phyloP scores from a whole-genome alignment of 495 filamentous ascomycete genomes.

The Podospora didyma region DNA sequence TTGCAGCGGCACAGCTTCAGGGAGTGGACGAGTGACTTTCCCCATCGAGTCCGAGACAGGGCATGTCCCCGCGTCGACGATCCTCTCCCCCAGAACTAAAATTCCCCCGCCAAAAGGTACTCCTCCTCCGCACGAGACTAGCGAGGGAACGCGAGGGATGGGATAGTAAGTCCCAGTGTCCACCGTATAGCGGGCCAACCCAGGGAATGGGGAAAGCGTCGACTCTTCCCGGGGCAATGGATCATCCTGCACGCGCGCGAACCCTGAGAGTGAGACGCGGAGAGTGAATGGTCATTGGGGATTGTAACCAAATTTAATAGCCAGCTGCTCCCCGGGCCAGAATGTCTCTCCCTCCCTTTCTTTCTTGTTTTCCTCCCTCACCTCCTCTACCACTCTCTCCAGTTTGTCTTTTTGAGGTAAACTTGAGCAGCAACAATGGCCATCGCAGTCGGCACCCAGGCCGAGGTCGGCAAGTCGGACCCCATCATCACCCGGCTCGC shows the following conservation, averaged over 20 bases:
- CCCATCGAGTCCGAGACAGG: neutral
- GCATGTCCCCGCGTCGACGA: neutral
- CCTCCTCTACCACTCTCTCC: neutral
- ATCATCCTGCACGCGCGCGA: neutral
- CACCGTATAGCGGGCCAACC: too few species aligned
- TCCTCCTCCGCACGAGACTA: neutral
- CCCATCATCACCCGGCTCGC: slow-evolving; percentile 46
- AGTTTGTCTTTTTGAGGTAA: neutral
- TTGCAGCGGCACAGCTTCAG: too few species aligned
- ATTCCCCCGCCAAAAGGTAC: too few species aligned
- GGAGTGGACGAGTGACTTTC: neutral
- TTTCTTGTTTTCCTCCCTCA: neutral
- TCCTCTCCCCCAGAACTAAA: neutral
- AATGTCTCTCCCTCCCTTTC: neutral
- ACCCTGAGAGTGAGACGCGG: too few species aligned
- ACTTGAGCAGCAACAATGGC: slow-evolving; percentile 7
- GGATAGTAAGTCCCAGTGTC: too few species aligned
- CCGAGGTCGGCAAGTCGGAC: slow-evolving; percentile 31
- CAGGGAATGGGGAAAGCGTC: neutral
- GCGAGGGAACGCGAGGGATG: neutral
- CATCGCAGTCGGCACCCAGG: slow-evolving; percentile 2
- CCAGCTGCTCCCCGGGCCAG: neutral
- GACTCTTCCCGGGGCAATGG: neutral
- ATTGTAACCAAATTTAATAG: neutral
- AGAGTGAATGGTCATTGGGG: neutral